A percentile compares a stretch with the other conserved stretches of the same genome.
Conservation (phyloP, 495 filamentous ascomycete species). For the Penicillium paxilli region DNA sequence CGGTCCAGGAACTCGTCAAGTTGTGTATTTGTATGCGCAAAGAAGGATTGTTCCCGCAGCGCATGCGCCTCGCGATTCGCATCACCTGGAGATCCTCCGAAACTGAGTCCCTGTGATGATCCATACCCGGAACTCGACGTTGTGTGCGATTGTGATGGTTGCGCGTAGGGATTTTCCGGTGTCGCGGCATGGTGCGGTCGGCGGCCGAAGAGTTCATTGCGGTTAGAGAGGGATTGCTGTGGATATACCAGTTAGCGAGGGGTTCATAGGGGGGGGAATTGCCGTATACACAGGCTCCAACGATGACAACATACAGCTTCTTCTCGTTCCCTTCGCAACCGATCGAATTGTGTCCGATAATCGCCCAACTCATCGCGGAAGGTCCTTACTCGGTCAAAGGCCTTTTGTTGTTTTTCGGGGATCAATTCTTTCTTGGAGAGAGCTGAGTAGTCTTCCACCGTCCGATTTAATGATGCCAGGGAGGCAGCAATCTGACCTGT, state of each 20-base stretch:
- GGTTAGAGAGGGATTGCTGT: slow-evolving; percentile 67
- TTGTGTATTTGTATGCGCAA: slow-evolving; percentile 71
- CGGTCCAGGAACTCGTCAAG: slow-evolving; percentile 93
- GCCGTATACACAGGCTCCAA: no score
- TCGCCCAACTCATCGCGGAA: slow-evolving; percentile 82
- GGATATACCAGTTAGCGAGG: background rate
- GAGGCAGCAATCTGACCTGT: slow-evolving; percentile 80
- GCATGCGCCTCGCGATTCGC: slow-evolving; percentile 75
- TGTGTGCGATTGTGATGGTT: slow-evolving; percentile 46
- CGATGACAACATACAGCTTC: slow-evolving; percentile 54
- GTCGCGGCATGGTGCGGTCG: slow-evolving; percentile 83
- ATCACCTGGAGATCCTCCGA: slow-evolving; percentile 57
- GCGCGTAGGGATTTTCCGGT: slow-evolving; percentile 93
- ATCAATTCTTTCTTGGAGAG: slow-evolving; percentile 87
- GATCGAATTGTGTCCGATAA: slow-evolving; percentile 74
- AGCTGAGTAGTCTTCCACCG: slow-evolving; percentile 87
- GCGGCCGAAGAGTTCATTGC: slow-evolving; percentile 85
- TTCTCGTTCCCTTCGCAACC: slow-evolving; percentile 71
- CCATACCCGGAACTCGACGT: slow-evolving; percentile 43
- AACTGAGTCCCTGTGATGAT: slow-evolving; percentile 49
- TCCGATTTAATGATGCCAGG: slow-evolving; percentile 83
- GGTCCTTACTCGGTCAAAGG: slow-evolving; percentile 77
- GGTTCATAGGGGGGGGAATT: no score
- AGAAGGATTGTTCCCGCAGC: slow-evolving; percentile 88
- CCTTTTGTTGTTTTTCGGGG: slow-evolving; percentile 85